Evolutionary conservation across 352 stramenopile species (phyloP), one percentile per base, ranked within the genome.

Genomic region (Globisporangium paddicum): DNA sequence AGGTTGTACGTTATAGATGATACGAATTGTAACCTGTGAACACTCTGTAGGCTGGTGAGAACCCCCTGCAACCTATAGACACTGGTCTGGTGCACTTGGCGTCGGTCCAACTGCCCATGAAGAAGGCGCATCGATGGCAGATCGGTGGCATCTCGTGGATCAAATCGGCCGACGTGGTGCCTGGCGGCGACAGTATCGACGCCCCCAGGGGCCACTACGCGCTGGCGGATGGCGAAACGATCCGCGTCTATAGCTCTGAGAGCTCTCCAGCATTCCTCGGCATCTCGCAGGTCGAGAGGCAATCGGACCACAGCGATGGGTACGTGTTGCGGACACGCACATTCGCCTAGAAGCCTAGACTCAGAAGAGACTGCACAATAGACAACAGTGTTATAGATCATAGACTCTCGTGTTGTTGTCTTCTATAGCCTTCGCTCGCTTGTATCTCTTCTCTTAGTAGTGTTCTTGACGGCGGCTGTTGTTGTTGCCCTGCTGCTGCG

Each of bases 301-400:
- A 72, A 34, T 49, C 37, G 5, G 48, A 64, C 10, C 54, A 61
- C 21, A 59, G 60, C 21, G 58, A 75, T 19, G 55, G 58, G 9
- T 82, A 81, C 32, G 64, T 89, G 37, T 66, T 92, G 55, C 81
- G 68, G 42, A 85, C 84, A 61, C 82, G 82, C 60, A 78, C 75
- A 60, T 92, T 90, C 56, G 68, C 77, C 47, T 86, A 74, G 26
- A 49, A 21, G 5, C 37, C n/a, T n/a, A n/a, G n/a, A 42, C 28
- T 32, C 28, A 32, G n/a, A 42, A 42, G n/a, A 21, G 35, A 41
- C 10, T 42, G 37, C 37, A 21, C 37, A 9, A n/a, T 53, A 52
- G 47, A 56, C n/a, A 67, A 81, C 46, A n/a, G n/a, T n/a, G n/a
- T n/a, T n/a, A 32, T 81, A 61, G 45, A 72, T 73, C 40, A 54